phyloP scores from a whole-genome alignment of 2,329 filamentous ascomycete genomes.

The Elsinoe necatrix region DNA sequence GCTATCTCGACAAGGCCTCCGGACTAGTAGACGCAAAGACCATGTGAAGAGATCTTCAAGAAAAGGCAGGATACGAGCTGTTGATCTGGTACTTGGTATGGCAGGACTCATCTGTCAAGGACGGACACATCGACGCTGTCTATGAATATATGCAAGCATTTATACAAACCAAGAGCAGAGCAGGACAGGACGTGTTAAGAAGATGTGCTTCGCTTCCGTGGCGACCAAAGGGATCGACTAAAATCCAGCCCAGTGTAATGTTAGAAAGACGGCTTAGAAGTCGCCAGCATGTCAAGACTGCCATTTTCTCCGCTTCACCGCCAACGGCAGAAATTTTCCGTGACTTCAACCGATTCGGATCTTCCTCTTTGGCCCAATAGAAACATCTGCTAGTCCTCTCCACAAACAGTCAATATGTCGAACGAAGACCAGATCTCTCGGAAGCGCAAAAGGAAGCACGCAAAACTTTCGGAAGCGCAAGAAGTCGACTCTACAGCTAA shows the following conservation, averaged over 20 bases:
- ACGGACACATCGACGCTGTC: not conserved
- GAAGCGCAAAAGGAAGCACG: conserved; percentile 44
- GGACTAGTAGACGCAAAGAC: too few species aligned
- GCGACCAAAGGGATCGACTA: too few species aligned
- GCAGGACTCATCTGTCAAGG: not conserved
- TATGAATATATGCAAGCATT: not conserved
- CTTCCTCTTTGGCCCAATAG: not conserved
- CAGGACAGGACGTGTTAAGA: too few species aligned
- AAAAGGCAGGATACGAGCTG: not conserved
- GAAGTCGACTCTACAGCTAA: not conserved
- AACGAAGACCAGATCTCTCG: conserved; percentile 34
- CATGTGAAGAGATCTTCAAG: too few species aligned
- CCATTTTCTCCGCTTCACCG: not conserved
- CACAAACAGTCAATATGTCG: conserved; percentile 27
- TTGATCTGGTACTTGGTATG: not conserved
- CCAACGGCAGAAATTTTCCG: not conserved
- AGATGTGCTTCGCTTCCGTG: too few species aligned
- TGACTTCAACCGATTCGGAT: conserved; percentile 2
- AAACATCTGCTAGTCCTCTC: not conserved
- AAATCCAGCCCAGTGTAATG: too few species aligned
- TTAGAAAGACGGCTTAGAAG: too few species aligned
- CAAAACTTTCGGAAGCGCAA: conserved; percentile 24
- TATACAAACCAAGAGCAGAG: not conserved
- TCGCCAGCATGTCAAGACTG: not conserved
- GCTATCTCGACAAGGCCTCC: too few species aligned